Conservation (phyloP, 495 filamentous ascomycete genomes). For the Aeminium ludgeri region DNA sequence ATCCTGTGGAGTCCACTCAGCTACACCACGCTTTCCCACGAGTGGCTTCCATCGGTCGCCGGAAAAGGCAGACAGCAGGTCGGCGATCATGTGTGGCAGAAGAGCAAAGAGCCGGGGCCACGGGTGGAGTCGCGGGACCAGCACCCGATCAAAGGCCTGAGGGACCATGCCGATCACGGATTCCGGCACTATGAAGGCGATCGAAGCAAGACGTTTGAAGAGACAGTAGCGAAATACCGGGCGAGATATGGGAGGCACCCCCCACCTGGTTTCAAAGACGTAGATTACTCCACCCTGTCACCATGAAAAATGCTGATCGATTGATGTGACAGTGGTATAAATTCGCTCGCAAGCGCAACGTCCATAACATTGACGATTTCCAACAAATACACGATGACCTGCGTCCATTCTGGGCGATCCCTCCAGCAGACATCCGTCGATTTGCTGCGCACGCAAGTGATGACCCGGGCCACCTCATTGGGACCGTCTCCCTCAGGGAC, state of each 20-base stretch:
- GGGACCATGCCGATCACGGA: constrained; percentile 19
- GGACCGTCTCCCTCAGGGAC: constrained; percentile 46
- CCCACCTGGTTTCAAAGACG: constrained; percentile 47
- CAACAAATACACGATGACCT: constrained; percentile 53
- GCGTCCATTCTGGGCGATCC: constrained; percentile 50
- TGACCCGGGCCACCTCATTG: constrained; percentile 48
- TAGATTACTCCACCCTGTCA: neutral
- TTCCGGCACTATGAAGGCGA: constrained; percentile 18
- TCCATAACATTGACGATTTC: constrained; percentile 52
- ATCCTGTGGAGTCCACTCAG: neutral
- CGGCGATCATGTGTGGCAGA: constrained; percentile 1
- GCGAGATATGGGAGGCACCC: constrained; percentile 49
- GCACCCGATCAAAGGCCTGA: constrained; percentile 22
- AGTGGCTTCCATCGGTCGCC: constrained; percentile 1
- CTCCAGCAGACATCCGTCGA: constrained; percentile 37
- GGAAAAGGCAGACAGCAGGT: neutral
- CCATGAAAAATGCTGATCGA: constrained; percentile 13
- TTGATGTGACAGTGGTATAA: constrained; percentile 35
- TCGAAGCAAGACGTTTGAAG: constrained; percentile 32
- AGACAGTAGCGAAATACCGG: constrained; percentile 46
- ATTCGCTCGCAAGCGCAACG: constrained; percentile 42
- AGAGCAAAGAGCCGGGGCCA: constrained; percentile 1
- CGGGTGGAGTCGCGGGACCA: constrained; percentile 10
- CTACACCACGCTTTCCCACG: neutral
- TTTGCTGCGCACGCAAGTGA: constrained; percentile 42